These are phyloP conservation scores for Cryphonectria radicalis DNA, from an alignment of 2,329 filamentous ascomycete species.

Conservation along the genomic window DNA sequence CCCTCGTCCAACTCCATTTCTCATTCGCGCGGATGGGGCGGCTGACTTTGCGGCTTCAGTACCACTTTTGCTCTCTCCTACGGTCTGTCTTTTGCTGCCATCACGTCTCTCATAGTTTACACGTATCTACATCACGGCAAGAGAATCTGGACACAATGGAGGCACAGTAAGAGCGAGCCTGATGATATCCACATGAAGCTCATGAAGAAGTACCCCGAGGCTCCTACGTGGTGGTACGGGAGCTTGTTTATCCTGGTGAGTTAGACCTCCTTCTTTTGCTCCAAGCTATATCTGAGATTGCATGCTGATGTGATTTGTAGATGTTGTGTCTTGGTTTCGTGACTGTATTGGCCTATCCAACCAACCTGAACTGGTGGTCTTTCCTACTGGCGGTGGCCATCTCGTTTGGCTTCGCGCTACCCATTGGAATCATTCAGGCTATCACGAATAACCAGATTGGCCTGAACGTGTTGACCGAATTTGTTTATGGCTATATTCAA, in stretches of 20 bases:
- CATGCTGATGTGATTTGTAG: constrained; percentile 38
- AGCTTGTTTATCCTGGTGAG: constrained; percentile 58
- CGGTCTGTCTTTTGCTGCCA: constrained; percentile 73
- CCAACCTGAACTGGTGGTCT: constrained; percentile 73
- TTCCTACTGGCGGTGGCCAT: constrained; percentile 70
- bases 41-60: constrained; percentile 42
- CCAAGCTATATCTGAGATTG: background rate
- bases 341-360: constrained; percentile 64
- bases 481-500: constrained; percentile 76
- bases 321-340: constrained; percentile 59
- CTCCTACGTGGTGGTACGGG: constrained; percentile 68
- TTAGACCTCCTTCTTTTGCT: constrained; percentile 20
- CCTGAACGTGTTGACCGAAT: constrained; percentile 76
- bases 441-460: constrained; percentile 73
- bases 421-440: constrained; percentile 72
- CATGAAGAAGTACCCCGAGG: constrained; percentile 66
- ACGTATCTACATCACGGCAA: constrained; percentile 69
- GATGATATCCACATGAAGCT: constrained; percentile 68
- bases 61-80: constrained; percentile 74
- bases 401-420: constrained; percentile 66
- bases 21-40: background rate
- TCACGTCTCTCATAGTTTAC: constrained; percentile 70
- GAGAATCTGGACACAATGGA: constrained; percentile 67
- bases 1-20: constrained; percentile 17
- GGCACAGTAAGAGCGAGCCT: constrained; percentile 61